Evolutionary conservation across 2,329 filamentous ascomycete genomes (phyloP), one percentile per base, ranked within the genome.

Genomic region (Sporothrix variecibatus): DNA sequence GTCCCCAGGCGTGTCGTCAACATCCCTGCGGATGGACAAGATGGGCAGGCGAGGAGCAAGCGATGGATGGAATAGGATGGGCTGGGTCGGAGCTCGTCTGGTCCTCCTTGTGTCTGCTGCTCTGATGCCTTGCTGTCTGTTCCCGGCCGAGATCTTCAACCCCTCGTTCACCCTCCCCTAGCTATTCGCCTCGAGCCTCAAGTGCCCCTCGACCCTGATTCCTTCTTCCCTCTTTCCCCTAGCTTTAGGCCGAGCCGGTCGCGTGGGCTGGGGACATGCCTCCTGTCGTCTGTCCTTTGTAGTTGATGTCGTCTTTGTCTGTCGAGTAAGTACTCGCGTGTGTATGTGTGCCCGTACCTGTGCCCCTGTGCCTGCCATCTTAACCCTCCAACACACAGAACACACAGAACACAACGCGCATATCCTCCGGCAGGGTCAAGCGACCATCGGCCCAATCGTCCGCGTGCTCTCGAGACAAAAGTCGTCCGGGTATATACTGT

Each of bases 401-500:
- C 26, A 68, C 40, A 69, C 46, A 51, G 31, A 31, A 9, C 46
- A 51, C 26, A 69, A 68, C 26, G 40, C 34, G 23, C 40, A 34
- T 71, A 43, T 60, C 28, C 69, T 62, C 69, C 38, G 53, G 26
- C 73, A 72, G 67, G 71, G 71, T 71, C 71, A 76, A 69, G 71
- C 72, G 75, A 73, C 46, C 38, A 20, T 28, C 64, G 62, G 67
- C 28, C 73, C 68, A 74, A 69, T 75, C 43, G 75, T 34, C 69
- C 49, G 49, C 67, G 46, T 73, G 69, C 38, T 53, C 69, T 68
- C 46, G 70, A 75, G 75, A 76, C 68, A 72, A 43, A 34, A 11
- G 51, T n/a, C 11, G 56, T 51, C 56, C 64, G 58, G 46, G n/a
- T 75, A 75, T 75, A 75, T 75, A 75, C 71, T 46, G 71, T n/a